Evolutionary conservation across 495 filamentous ascomycete species (phyloP).

Genomic region (Talaromyces thailandensis): DNA sequence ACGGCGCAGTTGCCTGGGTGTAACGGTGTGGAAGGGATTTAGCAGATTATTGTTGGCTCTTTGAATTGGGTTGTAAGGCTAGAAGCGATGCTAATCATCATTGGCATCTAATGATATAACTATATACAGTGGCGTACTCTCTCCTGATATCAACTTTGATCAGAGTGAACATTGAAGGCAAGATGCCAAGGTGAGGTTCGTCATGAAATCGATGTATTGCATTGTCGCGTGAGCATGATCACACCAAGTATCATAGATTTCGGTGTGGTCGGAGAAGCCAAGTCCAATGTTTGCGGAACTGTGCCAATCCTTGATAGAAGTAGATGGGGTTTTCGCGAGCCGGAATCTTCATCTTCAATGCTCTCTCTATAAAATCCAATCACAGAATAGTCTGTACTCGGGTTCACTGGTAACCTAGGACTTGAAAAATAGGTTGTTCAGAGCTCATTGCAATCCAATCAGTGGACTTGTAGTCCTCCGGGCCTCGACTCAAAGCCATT

Average conservation of each 20-base stretch:
- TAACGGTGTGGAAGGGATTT: background rate
- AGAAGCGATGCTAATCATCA: background rate
- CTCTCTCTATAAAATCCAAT: background rate
- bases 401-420: background rate
- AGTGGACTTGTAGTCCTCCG: background rate
- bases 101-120: background rate
- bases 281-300: background rate
- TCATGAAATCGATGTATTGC: background rate
- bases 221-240: background rate
- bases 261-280: background rate
- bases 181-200: background rate
- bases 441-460: background rate
- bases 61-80: background rate
- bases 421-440: background rate
- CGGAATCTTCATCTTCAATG: background rate
- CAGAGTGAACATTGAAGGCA: too few relatives aligned
- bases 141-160: background rate
- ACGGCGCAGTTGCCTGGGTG: constrained; percentile 14
- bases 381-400: background rate
- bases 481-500: background rate
- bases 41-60: background rate
- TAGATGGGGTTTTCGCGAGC: background rate
- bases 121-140: background rate
- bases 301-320: background rate
- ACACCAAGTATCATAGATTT: background rate